Conservation (phyloP, 352 stramenopile genomes). For the Peronospora tabacina region DNA sequence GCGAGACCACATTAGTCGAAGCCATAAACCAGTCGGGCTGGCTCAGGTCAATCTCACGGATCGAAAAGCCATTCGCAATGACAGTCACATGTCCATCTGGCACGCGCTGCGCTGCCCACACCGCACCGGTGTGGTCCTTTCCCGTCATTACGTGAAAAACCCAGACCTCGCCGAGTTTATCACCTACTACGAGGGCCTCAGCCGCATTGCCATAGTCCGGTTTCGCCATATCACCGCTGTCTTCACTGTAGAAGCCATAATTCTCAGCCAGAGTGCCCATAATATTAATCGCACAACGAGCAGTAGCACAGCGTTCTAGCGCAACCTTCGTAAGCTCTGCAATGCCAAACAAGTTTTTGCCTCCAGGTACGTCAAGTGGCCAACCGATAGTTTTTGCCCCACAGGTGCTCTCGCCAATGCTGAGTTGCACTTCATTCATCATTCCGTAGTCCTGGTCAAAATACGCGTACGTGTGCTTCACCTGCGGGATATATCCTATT, state of each 20-base stretch:
- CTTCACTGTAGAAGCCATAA: conserved; percentile 92
- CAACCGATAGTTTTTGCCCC: conserved; percentile 74
- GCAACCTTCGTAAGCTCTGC: conserved; percentile 86
- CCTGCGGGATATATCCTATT: conserved; percentile 85
- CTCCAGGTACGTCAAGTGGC: conserved; percentile 44
- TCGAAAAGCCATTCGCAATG: conserved; percentile 91
- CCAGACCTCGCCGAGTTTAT: conserved; percentile 87
- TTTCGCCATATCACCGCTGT: conserved; percentile 54
- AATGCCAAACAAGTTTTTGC: conserved; percentile 87
- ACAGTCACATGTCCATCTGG: conserved; percentile 85
- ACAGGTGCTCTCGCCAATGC: conserved; percentile 92
- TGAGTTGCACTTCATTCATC: conserved; percentile 93
- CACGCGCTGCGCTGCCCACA: conserved; percentile 91
- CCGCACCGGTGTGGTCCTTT: conserved; percentile 68
- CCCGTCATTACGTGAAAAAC: conserved; percentile 93
- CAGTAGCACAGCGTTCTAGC: conserved; percentile 83
- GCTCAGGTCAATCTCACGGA: conserved; percentile 77
- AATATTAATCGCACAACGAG: conserved; percentile 70
- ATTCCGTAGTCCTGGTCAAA: conserved; percentile 92
- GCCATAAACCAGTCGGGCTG: conserved; percentile 84
- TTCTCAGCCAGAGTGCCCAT: conserved; percentile 90
- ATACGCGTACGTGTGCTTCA: conserved; percentile 89
- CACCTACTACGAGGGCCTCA: conserved; percentile 82
- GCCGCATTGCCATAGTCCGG: conserved; percentile 63
- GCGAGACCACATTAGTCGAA: conserved; percentile 76